Evolutionary conservation across 768 basidiomycete genomes (phyloP), one percentile per base, ranked within the genome.

Genomic region (Leccinum uliginosum): DNA sequence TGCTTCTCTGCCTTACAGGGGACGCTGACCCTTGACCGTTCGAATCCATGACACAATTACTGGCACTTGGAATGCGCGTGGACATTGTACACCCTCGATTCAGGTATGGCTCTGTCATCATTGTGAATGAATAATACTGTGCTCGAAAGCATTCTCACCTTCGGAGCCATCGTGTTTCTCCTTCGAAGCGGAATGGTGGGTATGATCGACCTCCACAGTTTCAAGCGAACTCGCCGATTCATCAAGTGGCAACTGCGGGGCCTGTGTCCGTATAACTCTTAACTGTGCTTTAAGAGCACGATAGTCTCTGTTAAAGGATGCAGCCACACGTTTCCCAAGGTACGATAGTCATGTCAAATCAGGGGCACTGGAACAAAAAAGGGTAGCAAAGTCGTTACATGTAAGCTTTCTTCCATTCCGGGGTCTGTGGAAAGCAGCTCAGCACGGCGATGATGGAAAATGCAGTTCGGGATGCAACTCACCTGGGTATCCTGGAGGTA

Each of bases 401-500:
- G 54, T 71, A 69, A 24, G 68, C 68, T 48, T 58, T 71, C 51
- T 66, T 68, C 68, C 68, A 91, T 71, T 90, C 89, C 2, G 87
- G 85, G n/a, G 80, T 83, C 89, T 89, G 51, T 9, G 8, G 54
- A 43, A 49, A 3, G 49, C 8, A 24, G 9, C 34, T 59, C 32
- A 55, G 46, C 17, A 57, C 24, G 40, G 45, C 27, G 50, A 29
- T 30, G 23, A n/a, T 49, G 24, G 6, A 45, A 12, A 11, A 46
- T 11, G 32, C 24, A 0, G 26, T 9, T 47, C 17, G 17, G 11
- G 38, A 35, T 26, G 56, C 40, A 43, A 43, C 68, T 40, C 61
- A 83, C 87, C 76, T 87, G 87, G 0, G 83, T 84, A 63, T 89
- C 86, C 60, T 82, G 75, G 15, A 89, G 75, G 68, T 87, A 86